Evolutionary conservation across 805 yeast genomes (phyloP).

Genomic region (Yamadazyma akitaensis): DNA sequence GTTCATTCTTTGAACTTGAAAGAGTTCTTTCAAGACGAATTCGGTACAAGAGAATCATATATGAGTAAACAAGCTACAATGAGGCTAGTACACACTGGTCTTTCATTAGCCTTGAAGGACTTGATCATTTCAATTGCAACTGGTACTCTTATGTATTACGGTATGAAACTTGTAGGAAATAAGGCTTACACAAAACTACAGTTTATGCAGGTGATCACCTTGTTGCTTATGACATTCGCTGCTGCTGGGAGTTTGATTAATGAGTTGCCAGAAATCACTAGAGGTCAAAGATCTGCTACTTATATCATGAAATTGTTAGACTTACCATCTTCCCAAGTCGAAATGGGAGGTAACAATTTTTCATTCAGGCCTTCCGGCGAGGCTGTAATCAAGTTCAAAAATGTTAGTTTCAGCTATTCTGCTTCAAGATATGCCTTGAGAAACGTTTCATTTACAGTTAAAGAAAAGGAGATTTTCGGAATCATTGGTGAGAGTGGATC

Average conservation of each 20-base stretch:
- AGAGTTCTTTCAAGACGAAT: conserved; percentile 41
- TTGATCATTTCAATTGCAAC: conserved; percentile 59
- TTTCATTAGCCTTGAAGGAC: conserved; percentile 60
- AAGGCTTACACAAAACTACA: conserved; percentile 54
- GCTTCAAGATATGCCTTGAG: conserved; percentile 29
- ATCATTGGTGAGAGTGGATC: conserved; percentile 85
- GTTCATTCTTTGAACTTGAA: conserved; percentile 57
- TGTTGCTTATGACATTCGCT: conserved; percentile 70
- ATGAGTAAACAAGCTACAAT: conserved; percentile 40
- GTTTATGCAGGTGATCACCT: conserved; percentile 65
- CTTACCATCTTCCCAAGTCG: conserved; percentile 31
- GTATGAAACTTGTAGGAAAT: conserved; percentile 63
- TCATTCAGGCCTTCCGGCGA: conserved; percentile 18
- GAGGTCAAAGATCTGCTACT: conserved; percentile 74
- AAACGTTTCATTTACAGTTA: conserved; percentile 41
- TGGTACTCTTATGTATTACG: conserved; percentile 74
- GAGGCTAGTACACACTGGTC: conserved; percentile 61
- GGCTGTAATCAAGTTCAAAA: conserved; percentile 35
- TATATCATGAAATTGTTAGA: conserved; percentile 41
- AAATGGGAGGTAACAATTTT: conserved; percentile 31
- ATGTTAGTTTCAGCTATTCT: conserved; percentile 52
- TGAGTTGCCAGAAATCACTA: conserved; percentile 73
- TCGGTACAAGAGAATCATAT: conserved; percentile 23
- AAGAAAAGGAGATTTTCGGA: conserved; percentile 53
- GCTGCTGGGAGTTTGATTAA: conserved; percentile 57